Evolutionary conservation across 1,139 yeast species (phyloP).

Genomic region (Pichia sp.): DNA sequence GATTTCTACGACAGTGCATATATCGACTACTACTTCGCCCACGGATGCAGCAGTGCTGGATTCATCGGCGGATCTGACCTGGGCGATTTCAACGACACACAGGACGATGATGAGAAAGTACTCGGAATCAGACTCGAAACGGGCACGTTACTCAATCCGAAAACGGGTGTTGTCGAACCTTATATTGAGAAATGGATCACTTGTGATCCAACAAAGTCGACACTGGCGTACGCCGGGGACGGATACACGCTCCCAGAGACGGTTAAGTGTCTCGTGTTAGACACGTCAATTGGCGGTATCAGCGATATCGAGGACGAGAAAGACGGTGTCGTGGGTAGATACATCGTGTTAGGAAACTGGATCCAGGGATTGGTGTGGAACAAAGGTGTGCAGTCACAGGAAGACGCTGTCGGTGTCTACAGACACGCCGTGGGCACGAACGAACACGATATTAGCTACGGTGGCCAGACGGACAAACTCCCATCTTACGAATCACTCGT

Average conservation of each 20-base stretch:
- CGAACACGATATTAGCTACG: conserved; percentile 28
- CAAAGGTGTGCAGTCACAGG: neutral
- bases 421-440: neutral
- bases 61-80: conserved; percentile 13
- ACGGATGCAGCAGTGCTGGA: neutral
- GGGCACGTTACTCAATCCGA: conserved; percentile 53
- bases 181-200: conserved; percentile 62
- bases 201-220: conserved; percentile 37
- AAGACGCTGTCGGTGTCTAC: conserved; percentile 21
- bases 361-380: conserved; percentile 50
- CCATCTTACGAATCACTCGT: neutral
- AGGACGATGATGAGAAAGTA: conserved; percentile 43
- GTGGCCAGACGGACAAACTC: conserved; percentile 31
- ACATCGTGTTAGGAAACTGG: conserved; percentile 53
- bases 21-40: conserved; percentile 15
- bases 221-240: neutral
- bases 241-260: conserved; percentile 28
- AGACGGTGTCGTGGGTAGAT: conserved; percentile 36
- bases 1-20: conserved; percentile 28
- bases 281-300: conserved; percentile 26
- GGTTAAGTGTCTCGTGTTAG: conserved; percentile 36
- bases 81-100: conserved; percentile 38
- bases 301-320: conserved; percentile 20
- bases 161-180: conserved; percentile 41
- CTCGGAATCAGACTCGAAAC: conserved; percentile 48